These are phyloP conservation scores for Thermoascus crustaceus DNA, from an alignment of 2,329 filamentous ascomycete genomes.

Conservation along the genomic window DNA sequence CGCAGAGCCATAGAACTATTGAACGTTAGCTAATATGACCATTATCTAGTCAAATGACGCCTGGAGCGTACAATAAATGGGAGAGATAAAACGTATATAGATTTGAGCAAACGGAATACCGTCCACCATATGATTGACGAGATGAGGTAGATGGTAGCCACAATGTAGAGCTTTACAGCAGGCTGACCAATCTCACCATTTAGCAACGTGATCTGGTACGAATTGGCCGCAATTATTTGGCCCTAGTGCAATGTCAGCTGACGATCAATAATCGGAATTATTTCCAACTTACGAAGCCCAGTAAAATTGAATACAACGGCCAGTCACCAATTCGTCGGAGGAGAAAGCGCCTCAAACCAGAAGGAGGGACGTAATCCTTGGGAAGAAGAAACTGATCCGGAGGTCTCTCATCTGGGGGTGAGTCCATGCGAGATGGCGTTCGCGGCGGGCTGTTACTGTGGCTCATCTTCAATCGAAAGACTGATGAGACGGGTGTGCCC, in stretches of 20 bases:
- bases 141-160: slow-evolving; percentile 47
- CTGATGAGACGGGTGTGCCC: slow-evolving; percentile 28
- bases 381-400: slow-evolving; percentile 45
- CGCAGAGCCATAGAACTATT: slow-evolving; percentile 36
- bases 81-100: slow-evolving; percentile 44
- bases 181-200: slow-evolving; percentile 50
- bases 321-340: slow-evolving; percentile 47
- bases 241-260: slow-evolving; percentile 14
- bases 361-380: slow-evolving; percentile 44
- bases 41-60: neutral
- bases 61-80: slow-evolving; percentile 39
- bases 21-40: neutral
- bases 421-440: neutral
- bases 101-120: slow-evolving; percentile 45
- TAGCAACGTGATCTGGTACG: slow-evolving; percentile 55
- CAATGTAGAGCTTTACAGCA: slow-evolving; percentile 47
- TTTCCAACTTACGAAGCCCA: slow-evolving; percentile 36
- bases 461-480: slow-evolving; percentile 3
- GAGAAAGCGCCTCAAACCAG: slow-evolving; percentile 42
- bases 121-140: slow-evolving; percentile 52
- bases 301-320: slow-evolving; percentile 51
- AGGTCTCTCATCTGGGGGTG: slow-evolving; percentile 20
- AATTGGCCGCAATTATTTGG: slow-evolving; percentile 53
- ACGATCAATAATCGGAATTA: neutral
- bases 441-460: neutral